Base-by-base conservation (phyloP, 352 stramenopile genomes). In the Phytophthora boehmeriae region DNA sequence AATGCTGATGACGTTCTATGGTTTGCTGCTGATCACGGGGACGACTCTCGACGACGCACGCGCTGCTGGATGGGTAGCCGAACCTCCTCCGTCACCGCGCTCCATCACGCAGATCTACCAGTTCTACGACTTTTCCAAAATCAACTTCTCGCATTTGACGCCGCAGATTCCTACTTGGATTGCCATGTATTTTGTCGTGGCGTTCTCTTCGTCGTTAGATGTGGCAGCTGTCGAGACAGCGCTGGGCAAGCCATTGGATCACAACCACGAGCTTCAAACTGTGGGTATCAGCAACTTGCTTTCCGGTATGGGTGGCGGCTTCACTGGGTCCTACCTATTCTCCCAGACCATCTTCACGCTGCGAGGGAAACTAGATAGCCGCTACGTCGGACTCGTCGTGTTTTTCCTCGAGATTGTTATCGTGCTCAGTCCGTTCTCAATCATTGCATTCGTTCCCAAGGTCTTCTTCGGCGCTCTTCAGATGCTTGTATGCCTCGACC, bases 291-390 rank as follows among this genome's bases (percentile, higher is more conserved):
- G 89, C 42, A 99, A 99, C 76, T 75, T 99, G 16, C 66, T 99
- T 13, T 98, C 90, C 23, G 98, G 98, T 5, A 47, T 99, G 34
- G 91, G 88, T 0, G 97, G 97, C 17, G 98, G 98, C 36, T 99
- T 99, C 69, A 99, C 97, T 5, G 98, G 98, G 5, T 98, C 86
- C 22, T 99, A 99, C 75, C 99, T 99, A 65, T 99, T 99, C 73
- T 98, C 89, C 22, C 97, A 99, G 81, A 99, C 96, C 35, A 95
- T 96, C 52, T 95, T 96, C 66, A 93, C 88, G 35, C 71, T 95
- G 63, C 86, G 86, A 17, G 80, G 84, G 27, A 84, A 89, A 20
- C 75, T 95, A 38, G 75, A 95, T 30, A 90, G 72, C 20, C 85
- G 88, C 19, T 54, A 88, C 47, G 86, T 80, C 8, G 88, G 88